Percentiles rank a stretch among this genome's conserved stretches.
phyloP scores from a whole-genome alignment of 352 stramenopile species.

The Plasmopara muralis region DNA sequence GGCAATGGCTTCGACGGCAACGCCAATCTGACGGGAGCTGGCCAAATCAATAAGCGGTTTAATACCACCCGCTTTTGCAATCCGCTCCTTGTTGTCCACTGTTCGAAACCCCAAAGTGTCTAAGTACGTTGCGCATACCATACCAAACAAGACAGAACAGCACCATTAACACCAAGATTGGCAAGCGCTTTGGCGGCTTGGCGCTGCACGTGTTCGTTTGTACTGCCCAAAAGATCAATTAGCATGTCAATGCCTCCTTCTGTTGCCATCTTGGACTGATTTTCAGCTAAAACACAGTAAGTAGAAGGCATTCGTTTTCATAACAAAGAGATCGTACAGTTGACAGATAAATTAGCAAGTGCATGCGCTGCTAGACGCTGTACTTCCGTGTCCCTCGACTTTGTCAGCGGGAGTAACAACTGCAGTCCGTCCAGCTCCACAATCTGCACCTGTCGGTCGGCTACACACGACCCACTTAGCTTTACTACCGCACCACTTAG shows the following conservation, averaged over 20 bases:
- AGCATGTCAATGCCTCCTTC: conserved; percentile 93
- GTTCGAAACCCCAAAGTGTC: not conserved
- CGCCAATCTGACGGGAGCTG: conserved; percentile 76
- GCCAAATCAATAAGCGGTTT: conserved; percentile 76
- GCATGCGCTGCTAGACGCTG: conserved; percentile 90
- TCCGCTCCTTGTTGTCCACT: conserved; percentile 91
- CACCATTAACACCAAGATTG: conserved; percentile 89
- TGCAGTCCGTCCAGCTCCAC: conserved; percentile 90
- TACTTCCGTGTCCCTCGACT: conserved; percentile 90
- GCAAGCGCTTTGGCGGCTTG: conserved; percentile 92
- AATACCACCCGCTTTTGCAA: conserved; percentile 88
- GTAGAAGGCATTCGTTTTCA: not conserved
- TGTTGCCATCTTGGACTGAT: conserved; percentile 91
- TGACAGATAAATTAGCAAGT: conserved; percentile 92
- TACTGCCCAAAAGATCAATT: conserved; percentile 81
- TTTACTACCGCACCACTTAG: not conserved
- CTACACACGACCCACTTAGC: conserved; percentile 24
- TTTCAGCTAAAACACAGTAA: conserved; percentile 64
- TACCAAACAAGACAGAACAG: not conserved
- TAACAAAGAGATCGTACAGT: conserved; percentile 42
- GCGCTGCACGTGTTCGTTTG: conserved; percentile 86
- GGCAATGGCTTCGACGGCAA: conserved; percentile 89
- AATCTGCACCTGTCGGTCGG: conserved; percentile 91
- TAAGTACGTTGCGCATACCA: not conserved
- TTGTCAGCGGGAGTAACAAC: conserved; percentile 88